Percentiles rank a stretch among this genome's conserved stretches.
These are phyloP conservation scores for Pestalotiopsis fici DNA, from an alignment of 2,329 filamentous ascomycete species.

Conservation along the genomic window DNA sequence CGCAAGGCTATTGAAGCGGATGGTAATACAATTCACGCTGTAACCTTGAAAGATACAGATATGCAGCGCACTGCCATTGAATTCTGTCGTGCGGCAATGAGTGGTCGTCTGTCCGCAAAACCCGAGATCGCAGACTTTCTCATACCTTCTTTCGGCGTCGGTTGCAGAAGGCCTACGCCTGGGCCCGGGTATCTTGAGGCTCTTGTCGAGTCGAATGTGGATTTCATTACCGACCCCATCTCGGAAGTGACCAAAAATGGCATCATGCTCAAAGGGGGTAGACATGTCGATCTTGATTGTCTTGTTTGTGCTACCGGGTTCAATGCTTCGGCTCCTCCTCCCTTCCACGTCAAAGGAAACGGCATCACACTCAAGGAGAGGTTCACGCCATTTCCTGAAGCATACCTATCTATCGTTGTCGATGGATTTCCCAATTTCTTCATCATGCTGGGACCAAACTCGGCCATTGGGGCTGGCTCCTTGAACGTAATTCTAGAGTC, in stretches of 20 bases:
- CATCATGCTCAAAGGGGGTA: constrained; percentile 27
- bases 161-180: constrained; percentile 46
- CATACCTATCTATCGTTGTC: constrained; percentile 46
- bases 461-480: constrained; percentile 46
- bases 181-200: constrained; percentile 48
- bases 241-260: constrained; percentile 34
- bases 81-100: constrained; percentile 39
- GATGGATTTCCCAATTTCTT: constrained; percentile 52
- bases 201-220: constrained; percentile 40
- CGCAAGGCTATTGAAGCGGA: constrained; percentile 45
- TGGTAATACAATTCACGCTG: constrained; percentile 42
- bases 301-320: constrained; percentile 51
- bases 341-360: constrained; percentile 42
- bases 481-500: constrained; percentile 48
- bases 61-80: constrained; percentile 34
- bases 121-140: constrained; percentile 44
- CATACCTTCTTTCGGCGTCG: constrained; percentile 42
- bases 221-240: constrained; percentile 37
- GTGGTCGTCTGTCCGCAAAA: constrained; percentile 37
- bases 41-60: constrained; percentile 35
- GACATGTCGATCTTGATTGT: constrained; percentile 40
- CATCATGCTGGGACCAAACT: constrained; percentile 50
- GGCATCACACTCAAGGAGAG: constrained; percentile 34
- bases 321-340: constrained; percentile 38
- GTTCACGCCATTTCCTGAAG: constrained; percentile 39